Conservation (phyloP, 768 basidiomycete genomes). For the Suillus fuscotomentosus region DNA sequence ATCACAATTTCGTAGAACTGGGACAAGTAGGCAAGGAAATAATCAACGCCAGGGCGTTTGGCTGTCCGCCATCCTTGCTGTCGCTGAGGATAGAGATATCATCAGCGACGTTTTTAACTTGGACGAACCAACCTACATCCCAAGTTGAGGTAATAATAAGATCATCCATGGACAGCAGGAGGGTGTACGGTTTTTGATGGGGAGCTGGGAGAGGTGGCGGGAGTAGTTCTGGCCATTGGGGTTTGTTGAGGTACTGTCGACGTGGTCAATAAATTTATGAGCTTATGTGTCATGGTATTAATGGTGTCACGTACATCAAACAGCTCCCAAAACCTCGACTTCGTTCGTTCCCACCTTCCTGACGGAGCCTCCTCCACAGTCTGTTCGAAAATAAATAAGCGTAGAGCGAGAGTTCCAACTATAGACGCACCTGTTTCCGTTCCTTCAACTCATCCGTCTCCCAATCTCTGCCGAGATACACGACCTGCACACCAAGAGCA, state of each 20-base stretch:
- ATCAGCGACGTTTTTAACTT: background rate
- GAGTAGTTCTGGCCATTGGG: slow-evolving; percentile 88
- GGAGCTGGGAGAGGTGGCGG: slow-evolving; percentile 82
- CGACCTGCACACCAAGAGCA: slow-evolving; percentile 54
- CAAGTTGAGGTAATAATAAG: slow-evolving; percentile 89
- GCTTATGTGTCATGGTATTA: background rate
- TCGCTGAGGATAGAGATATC: slow-evolving; percentile 49
- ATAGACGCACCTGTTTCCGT: slow-evolving; percentile 56
- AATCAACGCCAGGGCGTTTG: slow-evolving; percentile 96
- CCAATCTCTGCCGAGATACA: slow-evolving; percentile 80
- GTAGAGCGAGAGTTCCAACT: background rate
- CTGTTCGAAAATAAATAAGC: slow-evolving; percentile 30
- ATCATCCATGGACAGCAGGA: slow-evolving; percentile 89
- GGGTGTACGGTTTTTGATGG: slow-evolving; percentile 88
- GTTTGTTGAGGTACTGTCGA: slow-evolving; percentile 85
- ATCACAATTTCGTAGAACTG: slow-evolving; percentile 98
- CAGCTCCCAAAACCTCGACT: slow-evolving; percentile 56
- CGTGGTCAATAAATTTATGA: background rate
- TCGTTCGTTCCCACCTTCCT: slow-evolving; percentile 64
- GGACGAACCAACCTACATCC: slow-evolving; percentile 68
- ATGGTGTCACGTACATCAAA: slow-evolving; percentile 56
- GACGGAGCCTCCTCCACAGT: slow-evolving; percentile 57
- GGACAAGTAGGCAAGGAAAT: slow-evolving; percentile 95
- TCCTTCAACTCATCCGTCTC: slow-evolving; percentile 64
- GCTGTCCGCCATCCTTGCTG: slow-evolving; percentile 96